A percentile compares a stretch with the other conserved stretches of the same genome.
Evolutionary conservation across 2,329 filamentous ascomycete genomes (phyloP).

Genomic region (Xylariaceae sp.): DNA sequence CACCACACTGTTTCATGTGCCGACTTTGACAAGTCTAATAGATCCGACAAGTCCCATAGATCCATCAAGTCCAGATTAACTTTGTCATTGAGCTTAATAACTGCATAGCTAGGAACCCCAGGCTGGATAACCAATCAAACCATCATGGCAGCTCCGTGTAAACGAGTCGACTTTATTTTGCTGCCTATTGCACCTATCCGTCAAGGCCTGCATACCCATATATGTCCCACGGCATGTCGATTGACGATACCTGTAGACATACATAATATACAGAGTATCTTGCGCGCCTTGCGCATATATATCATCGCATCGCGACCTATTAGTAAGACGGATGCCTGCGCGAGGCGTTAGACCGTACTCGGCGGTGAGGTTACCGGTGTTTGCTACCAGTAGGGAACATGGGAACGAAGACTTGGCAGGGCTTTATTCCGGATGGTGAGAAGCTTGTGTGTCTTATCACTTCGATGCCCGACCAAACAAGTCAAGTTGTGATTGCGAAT

Average conservation of each 20-base stretch:
- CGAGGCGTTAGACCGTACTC: slow-evolving; percentile 27
- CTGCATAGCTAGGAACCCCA: no score
- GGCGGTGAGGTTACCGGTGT: slow-evolving; percentile 33
- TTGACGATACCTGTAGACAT: slow-evolving; percentile 33
- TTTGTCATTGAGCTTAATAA: no score
- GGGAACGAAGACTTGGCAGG: no score
- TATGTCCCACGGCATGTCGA: slow-evolving; percentile 32
- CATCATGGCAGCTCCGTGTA: slow-evolving; percentile 19
- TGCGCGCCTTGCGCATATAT: slow-evolving; percentile 32
- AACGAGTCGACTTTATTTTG: slow-evolving; percentile 18
- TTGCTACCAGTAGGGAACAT: no score
- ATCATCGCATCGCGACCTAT: slow-evolving; percentile 39
- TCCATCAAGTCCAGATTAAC: no score
- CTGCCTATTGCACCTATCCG: slow-evolving; percentile 9
- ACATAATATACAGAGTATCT: slow-evolving; percentile 33
- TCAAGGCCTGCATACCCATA: slow-evolving; percentile 21
- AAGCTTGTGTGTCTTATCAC: no score
- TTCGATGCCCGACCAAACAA: no score
- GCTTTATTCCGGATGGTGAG: no score
- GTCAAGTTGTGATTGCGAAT: no score
- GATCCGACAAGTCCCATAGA: no score
- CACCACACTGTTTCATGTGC: no score
- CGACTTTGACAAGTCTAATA: no score
- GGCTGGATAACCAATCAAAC: not conserved
- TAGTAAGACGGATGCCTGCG: slow-evolving; percentile 34